phyloP scores from a whole-genome alignment of 106 monocot species.

The Agapanthus africanus region DNA sequence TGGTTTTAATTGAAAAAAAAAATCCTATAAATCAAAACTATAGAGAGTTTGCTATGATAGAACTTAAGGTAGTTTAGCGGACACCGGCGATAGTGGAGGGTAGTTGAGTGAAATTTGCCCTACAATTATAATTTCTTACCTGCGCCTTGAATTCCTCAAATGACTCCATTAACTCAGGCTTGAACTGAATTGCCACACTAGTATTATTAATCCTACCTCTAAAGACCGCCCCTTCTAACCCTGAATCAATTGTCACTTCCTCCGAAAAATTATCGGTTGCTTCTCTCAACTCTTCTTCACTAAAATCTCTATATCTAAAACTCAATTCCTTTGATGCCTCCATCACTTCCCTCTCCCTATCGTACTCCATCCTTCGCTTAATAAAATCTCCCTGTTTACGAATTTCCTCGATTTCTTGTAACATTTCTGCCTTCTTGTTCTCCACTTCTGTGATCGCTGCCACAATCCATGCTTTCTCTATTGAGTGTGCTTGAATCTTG shows the following conservation, averaged over 20 bases:
- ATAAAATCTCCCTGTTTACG: not conserved
- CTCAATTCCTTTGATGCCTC: not conserved
- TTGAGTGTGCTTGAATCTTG: not conserved
- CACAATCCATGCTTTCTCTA: not conserved
- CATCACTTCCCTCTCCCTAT: not conserved
- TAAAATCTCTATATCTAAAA: constrained; percentile 4
- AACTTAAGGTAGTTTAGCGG: no score
- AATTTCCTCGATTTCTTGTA: not conserved
- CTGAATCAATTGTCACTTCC: not conserved
- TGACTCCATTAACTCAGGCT: not conserved
- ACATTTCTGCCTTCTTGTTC: not conserved
- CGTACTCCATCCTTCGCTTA: not conserved
- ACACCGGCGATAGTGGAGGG: no score
- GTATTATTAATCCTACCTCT: not conserved
- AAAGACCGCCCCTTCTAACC: constrained; percentile 2
- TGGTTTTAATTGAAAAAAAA: no score
- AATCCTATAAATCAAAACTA: no score
- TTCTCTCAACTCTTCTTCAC: not conserved
- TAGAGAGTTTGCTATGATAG: no score
- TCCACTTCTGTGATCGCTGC: not conserved
- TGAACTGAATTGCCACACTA: constrained; percentile 1
- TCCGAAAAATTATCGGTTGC: constrained; percentile 2
- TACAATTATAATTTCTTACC: not conserved
- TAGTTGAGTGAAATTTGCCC: no score
- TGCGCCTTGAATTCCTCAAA: not conserved